Base-by-base conservation (phyloP, 805 yeast genomes). In the Yamadazyma philogaea region DNA sequence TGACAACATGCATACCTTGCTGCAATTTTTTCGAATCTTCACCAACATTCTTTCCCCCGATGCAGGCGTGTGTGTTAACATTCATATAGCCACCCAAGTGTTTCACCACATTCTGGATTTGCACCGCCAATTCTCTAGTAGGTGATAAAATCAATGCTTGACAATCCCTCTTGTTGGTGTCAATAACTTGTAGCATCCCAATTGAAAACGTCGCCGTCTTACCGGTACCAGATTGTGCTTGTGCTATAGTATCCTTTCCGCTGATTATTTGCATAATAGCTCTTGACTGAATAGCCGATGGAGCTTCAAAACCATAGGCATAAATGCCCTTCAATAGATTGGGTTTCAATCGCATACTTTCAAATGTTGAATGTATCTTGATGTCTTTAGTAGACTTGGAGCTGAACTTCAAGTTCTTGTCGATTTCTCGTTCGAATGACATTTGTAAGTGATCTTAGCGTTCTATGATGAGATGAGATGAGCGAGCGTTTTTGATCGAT, bases 141-240 rank as follows among this genome's bases (percentile, higher is more conserved):
- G 99, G 99, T 14, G 96, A 88, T 49, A 93, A 69, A 37, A 93
- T 84, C 50, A 93, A 72, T 32, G 96, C 96, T 70, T 93, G 98
- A 47, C 88, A 77, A 50, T 85, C 86, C 59, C 81, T 77, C 49
- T 78, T 69, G 49, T 75, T 78, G 44, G 82, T 72, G 55, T 91
- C 96, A 42, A 93, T 78, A 50, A 79, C 86, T 68, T 93, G 95
- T 51, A 93, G 72, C 75, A 89, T 86, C 19, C 96, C 91, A 53
- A 93, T 91, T 50, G 97, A 78, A 75, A 93, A 93, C 37, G 99
- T 93, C 51, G 98, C 99, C 21, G 99, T 93, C 74, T 93, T 93
- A 70, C 99, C 99, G 38, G 99, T 93, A 70, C 99, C 99, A 28
- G 96, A 88, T 72, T 93, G 99, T 46, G 99, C 98, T 73, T 93